Base-by-base conservation (phyloP, 176 grass and related monocot genomes). In the Zea luxurians region DNA sequence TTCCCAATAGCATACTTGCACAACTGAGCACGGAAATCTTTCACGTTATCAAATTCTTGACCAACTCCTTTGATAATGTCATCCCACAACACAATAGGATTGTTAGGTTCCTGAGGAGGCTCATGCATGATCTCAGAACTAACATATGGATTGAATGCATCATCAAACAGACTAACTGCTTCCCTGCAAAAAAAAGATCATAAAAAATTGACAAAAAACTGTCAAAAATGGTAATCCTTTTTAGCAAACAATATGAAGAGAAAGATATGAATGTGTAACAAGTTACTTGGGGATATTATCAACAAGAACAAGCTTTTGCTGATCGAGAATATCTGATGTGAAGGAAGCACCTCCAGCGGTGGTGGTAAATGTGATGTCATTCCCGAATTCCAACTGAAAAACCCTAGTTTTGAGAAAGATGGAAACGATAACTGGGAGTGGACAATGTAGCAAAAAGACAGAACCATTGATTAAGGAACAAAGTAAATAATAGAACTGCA, bases 21-120 rank as follows among this genome's bases (percentile, higher is more conserved):
- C 69, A 97, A 74, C 76, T 94, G 91, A 82, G 89, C 83, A 82
- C 91, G 95, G 57, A 97, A 97, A 61, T 94, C 95, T 78, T 94
- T 97, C 52, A 93, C 91, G 55, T 94, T 97, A 83, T 94, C 91
- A 86, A 97, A 97, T 88, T 94, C 91, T 85, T 98, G 95, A 60
- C 95, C 95, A 44, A 98, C 91, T 74, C 95, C 95, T 70, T 81
- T 86, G 50, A 93, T 93, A 68, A 90, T 88, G 44, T 73, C 77
- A 84, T 85, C 91, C 91, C 91, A 93, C 42, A 78, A 13, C 70
- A 84, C 13, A 63, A 68, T 70, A 64, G 76, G 62, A 83, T 61
- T 69, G 16, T 74, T 9, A 47, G 75, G 53, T 62, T 42, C 76
- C 76, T 80, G 86, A 3, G 64, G 20, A 70, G 76, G 63, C 20